Conservation (phyloP, 768 basidiomycete species). For the Tephrocybe sp. region DNA sequence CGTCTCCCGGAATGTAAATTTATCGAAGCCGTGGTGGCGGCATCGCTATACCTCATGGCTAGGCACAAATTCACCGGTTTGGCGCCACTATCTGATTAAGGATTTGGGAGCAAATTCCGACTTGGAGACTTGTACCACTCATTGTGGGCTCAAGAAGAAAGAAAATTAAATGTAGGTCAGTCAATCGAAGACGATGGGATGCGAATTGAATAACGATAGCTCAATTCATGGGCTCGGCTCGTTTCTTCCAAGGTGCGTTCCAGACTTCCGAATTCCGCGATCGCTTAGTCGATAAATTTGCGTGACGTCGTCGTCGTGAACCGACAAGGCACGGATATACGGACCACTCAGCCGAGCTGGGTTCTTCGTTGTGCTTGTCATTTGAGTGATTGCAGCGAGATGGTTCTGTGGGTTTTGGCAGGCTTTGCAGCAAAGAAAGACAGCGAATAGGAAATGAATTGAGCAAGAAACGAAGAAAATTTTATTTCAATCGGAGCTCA, state of each 20-base stretch:
- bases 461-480: not conserved
- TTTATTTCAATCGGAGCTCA: too few relatives aligned
- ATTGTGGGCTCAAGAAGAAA: not conserved
- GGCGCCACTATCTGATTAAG: not conserved
- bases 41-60: slow-evolving; percentile 3
- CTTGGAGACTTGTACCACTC: too few relatives aligned
- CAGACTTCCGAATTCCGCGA: not conserved
- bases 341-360: not conserved
- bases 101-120: too few relatives aligned
- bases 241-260: not conserved
- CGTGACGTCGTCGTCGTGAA: slow-evolving; percentile 4
- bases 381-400: too few relatives aligned
- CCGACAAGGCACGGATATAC: not conserved
- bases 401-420: too few relatives aligned
- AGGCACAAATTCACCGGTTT: not conserved
- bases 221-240: not conserved
- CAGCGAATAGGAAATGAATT: not conserved
- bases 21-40: not conserved
- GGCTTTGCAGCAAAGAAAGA: too few relatives aligned
- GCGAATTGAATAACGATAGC: too few relatives aligned
- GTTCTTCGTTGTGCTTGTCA: not conserved
- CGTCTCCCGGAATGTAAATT: not conserved
- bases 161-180: not conserved
- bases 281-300: not conserved
- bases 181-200: not conserved